Evolutionary conservation across 2,329 filamentous ascomycete species (phyloP).

Genomic region (Aspergillus latus): DNA sequence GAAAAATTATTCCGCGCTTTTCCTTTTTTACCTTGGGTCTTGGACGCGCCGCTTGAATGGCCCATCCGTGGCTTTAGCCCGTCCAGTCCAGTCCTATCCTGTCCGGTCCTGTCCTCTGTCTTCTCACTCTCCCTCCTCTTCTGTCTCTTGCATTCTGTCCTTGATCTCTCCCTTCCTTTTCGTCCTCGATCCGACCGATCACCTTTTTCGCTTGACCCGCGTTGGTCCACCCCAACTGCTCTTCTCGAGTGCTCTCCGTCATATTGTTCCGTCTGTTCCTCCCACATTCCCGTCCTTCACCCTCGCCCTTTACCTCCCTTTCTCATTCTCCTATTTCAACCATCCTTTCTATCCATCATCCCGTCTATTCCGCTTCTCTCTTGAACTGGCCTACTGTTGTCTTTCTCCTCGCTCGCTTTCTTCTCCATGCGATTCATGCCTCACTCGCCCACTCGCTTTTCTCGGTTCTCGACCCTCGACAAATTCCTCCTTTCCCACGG

Average conservation of each 20-base stretch:
- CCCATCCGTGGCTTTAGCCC: conserved; percentile 15
- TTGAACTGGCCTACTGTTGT: conserved; percentile 10
- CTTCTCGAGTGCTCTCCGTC: background rate
- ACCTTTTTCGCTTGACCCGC: conserved; percentile 8
- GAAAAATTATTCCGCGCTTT: conserved; percentile 19
- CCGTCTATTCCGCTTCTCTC: conserved; percentile 16
- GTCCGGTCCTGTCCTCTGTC: conserved; percentile 1
- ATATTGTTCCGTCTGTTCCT: background rate
- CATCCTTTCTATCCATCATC: conserved; percentile 14
- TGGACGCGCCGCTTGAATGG: conserved; percentile 17
- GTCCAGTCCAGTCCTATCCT: conserved; percentile 1
- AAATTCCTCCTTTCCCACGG: conserved; percentile 23
- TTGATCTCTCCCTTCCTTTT: conserved; percentile 3
- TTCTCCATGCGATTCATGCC: conserved; percentile 27
- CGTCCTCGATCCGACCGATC: conserved; percentile 6
- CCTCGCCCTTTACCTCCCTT: conserved; percentile 5
- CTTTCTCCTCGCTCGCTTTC: conserved; percentile 5
- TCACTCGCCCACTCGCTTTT: conserved; percentile 19
- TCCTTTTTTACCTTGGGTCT: conserved; percentile 16
- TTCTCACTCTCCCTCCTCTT: conserved; percentile 11
- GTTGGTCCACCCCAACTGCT: conserved; percentile 1
- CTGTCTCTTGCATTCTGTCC: conserved; percentile 6
- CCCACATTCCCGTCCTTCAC: conserved; percentile 8
- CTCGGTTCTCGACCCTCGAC: conserved; percentile 24
- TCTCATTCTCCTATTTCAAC: conserved; percentile 15